These are phyloP conservation scores for Pleurozium schreberi DNA, from an alignment of 225 moss, liverwort and hornwort species.

Conservation along the genomic window DNA sequence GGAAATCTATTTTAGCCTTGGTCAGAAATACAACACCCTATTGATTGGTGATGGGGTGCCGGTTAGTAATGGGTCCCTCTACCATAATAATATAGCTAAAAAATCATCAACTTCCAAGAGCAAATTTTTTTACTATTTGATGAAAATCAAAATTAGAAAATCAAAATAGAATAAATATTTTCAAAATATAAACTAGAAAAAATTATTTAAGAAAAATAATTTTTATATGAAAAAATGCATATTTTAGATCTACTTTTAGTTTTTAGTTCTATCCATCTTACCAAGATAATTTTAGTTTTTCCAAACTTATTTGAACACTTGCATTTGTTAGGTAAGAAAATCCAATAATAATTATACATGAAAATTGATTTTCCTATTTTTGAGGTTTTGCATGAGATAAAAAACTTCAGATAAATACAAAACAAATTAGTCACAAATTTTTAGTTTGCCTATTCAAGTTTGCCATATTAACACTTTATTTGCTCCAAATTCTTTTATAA, in stretches of 20 bases:
- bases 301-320: background rate
- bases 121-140: background rate
- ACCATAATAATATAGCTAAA: too few species aligned
- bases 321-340: too few species aligned
- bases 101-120: background rate
- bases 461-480: too few species aligned
- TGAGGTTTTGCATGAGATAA: background rate
- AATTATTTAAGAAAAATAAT: too few species aligned
- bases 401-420: background rate
- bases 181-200: background rate
- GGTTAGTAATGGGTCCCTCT: too few species aligned
- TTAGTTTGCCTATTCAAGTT: background rate
- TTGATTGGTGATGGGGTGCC: too few species aligned
- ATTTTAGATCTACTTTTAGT: too few species aligned
- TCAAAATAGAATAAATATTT: too few species aligned
- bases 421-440: background rate
- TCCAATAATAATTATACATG: too few species aligned
- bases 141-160: background rate
- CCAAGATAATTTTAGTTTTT: background rate
- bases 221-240: accelerated
- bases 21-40: too few species aligned
- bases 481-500: background rate
- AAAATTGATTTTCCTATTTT: background rate
- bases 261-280: too few species aligned
- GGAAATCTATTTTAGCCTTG: too few species aligned